Evolutionary conservation across 176 grass and related monocot genomes (phyloP), one percentile per base, ranked within the genome.

Genomic region (Triticum timopheevii): DNA sequence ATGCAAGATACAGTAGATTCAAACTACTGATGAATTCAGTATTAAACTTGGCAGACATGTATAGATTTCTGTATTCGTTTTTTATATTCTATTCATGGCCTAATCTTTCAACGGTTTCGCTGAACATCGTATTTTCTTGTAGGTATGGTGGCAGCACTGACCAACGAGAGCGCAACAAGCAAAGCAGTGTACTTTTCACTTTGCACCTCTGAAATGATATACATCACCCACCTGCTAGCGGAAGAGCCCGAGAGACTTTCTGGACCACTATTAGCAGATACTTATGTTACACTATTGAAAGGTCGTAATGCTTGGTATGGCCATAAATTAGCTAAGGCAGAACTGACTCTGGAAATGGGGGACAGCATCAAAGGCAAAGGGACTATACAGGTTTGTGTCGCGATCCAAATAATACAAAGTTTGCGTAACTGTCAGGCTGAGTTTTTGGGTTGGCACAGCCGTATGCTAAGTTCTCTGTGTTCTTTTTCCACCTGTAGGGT

Each of bases 131-230:
- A 6, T 85, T 62, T 35, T 80, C 79, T 56, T 85, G 78, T 72
- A 98, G 96, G 96, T 65, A 95, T 95, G 92, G 88, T 98, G 78
- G 96, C 93, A 0, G 93, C 96, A 77, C 78, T 98, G 50, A 98
- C 96, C 64, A 98, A 95, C 54, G 93, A 98, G 79, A 98, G 96
- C 34, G 96, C 96, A 65, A 98, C 96, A 7, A 98, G 96, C 88
- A 98, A 98, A 86, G 82, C 96, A 1, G 96, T 98, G 22, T 98
- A 98, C 65, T 98, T 95, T 80, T 89, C 96, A 34, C 93, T 95
- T 36, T 98, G 96, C 90, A 98, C 96, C 11, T 98, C 96, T 66
- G 96, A 98, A 85, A 98, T 98, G 96, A 95, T 98, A 88, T 98
- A 95, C 75, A 98, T 98, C 86, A 98, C 96, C 40, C 96, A 98